Base-by-base conservation (phyloP, 805 yeast species). In the Cyberlindnera samutprakarnensis region DNA sequence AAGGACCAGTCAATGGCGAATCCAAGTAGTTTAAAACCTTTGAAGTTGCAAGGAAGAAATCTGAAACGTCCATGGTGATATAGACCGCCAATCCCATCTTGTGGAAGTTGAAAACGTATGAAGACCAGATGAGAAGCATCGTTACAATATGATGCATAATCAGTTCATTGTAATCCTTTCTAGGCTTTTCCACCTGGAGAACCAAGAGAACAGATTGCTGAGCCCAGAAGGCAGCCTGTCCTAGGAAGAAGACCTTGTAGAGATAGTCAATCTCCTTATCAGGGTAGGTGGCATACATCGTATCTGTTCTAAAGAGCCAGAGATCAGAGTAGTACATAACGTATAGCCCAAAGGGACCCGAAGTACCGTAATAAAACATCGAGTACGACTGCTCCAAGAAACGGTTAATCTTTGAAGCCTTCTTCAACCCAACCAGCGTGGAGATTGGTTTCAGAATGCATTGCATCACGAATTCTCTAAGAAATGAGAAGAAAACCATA, bases 171-270 rank as follows among this genome's bases (percentile, higher is more conserved):
- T 78, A 88, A 57, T 92, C 99, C 59, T 87, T 88, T 58, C 99
- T 73, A 36, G 96, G 97, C 56, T 85, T 85, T 59, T 92, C 99
- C 39, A 92, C 68, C 57, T 82, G 95, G 42, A 92, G 66, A 28
- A 75, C 61, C 42, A 92, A 66, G 20, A 92, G 82, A 25, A 83
- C 76, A 1, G 94, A 78, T 61, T 92, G 98, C 63, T 92, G 99
- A 15, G 87, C 77, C 99, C 99, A 92, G 59, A 86, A 92, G 5
- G 96, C 82, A 6, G 97, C 96, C 62, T 92, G 97, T 25, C 83
- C 76, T 39, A 92, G 64, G 56, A 92, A 92, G 54, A 81, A 92
- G 11, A 75, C 56, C 62, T 92, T 92, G 64, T 82, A 81, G 35
- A 68, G 63, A 39, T 63, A 68, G 35, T 72, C 79, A 51, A 82